Evolutionary conservation across 2,329 filamentous ascomycete genomes (phyloP), one percentile per base, ranked within the genome.

Genomic region (Colletotrichum echinochloae): DNA sequence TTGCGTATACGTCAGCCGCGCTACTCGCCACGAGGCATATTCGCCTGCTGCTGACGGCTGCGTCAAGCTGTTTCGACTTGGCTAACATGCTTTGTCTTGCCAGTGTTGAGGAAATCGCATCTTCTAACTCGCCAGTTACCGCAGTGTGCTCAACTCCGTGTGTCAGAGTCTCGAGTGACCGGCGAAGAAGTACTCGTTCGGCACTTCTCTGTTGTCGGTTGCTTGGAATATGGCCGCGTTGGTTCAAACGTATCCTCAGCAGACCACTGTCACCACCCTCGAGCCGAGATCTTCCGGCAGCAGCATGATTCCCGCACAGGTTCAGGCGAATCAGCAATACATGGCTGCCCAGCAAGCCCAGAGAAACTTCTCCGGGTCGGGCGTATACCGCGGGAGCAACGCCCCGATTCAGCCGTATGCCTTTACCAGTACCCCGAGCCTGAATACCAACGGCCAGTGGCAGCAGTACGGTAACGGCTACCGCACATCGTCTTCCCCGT

Each of bases 201-300:
- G 44, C 51, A 59, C 64, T 66, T 9, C 11, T 57, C 52, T 55
- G 16, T 28, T 18, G 51, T 39, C 57, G 63, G 44, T 52, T 62
- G 41, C 44, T 67, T 57, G 59, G 86, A 91, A 80, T 81, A 95
- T 96, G 93, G 93, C 93, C 85, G 92, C 93, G 81, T 87, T 95
- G 85, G 91, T 95, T 78, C 93, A 95, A 84, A 90, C 91, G 72
- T 93, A 92, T 79, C 89, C 92, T 77, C 91, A 93, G 83, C 91
- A 94, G 82, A 90, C 90, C 78, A 90, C 92, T 75, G 87, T 90
- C 77, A 91, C 91, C 74, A 92, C 94, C 88, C 90, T 95, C 77
- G 92, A 94, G 81, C 88, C 91, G 76, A 89, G 91, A 79, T 89
- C 91, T 73, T 91, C 92, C 71, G 86, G 89, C 77, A 87, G 89